Base-by-base conservation (phyloP, 768 basidiomycete species). In the Peribolospora baueri region DNA sequence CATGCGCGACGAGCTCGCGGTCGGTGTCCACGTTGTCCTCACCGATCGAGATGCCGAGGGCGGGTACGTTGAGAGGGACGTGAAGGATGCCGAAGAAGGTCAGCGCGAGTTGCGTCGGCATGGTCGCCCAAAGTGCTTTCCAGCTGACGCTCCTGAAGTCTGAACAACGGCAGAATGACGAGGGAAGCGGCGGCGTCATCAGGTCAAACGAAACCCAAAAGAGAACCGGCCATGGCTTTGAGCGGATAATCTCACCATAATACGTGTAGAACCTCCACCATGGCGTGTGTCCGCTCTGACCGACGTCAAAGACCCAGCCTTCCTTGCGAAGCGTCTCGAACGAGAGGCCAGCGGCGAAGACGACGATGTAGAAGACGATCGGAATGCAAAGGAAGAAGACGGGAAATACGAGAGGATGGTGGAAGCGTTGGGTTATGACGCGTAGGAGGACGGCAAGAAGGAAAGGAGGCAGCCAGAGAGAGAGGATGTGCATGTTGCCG, bases 51-150 rank as follows among this genome's bases (percentile, higher is more conserved):
- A 98, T 64, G 77, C 86, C 80, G 9, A 95, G 70, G 5, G 87
- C 84, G 5, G 90, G 90, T 7, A 93, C 83, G 61, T 93, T 87
- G 50, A 87, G 65, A 52, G 83, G 86, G 80, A 63, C 87, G 83
- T 48, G 88, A 46, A 70, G 57, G 42, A 65, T 57, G 48, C 60
- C 63, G 54, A 65, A 68, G 61, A 61, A 65, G 69, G 83, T 63
- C 58, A 98, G 66, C 4, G 91, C 91, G 56, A 95, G 77, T 64
- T 97, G 91, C 1, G 90, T 97, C 3, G 91, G 90, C 63, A 98
- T 69, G 0, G 86, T 90, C 1, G 75, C 69, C 78, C 81, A 80
- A 41, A 98, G 70, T 0, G 81, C 76, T 4, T 64, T 68, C 69
- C 77, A 84, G 14, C 69, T 70, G 10, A 82, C 76, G 14, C 73